Base-by-base conservation (phyloP, 2,329 filamentous ascomycete genomes). In the Zopfia rhizophila region DNA sequence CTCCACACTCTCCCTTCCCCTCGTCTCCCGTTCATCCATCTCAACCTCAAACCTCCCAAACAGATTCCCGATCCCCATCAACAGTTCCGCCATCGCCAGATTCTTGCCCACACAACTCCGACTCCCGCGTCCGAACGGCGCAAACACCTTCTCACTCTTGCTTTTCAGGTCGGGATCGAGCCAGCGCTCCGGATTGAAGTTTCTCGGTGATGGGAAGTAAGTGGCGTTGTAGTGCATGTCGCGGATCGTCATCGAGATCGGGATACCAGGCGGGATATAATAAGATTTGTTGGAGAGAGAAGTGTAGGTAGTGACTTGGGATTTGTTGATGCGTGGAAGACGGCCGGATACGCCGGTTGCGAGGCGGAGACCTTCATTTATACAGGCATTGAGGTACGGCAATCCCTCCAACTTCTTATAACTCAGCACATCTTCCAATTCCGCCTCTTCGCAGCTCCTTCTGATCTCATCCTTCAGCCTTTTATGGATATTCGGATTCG, bases 61-160 rank as follows among this genome's bases (percentile, higher is more conserved):
- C 13, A 56, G 23, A 40, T 55, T 50, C 16, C 43, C 44, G 25
- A 56, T 41, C n/a, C 27, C 43, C 47, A 52, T 51, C 6, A 19
- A 30, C 30, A 56, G 44, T 42, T 56, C 53, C 17, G 49, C 49
- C 33, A 38, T 36, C 3, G 48, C 43, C 5, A 56, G 45, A 24
- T 52, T 46, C 25, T 42, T 46, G 1, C 53, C 55, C 8, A 56
- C 27, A 32, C 55, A 56, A 8, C 42, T 55, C 33, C 55, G 13
- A 19, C 25, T 21, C 3, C 49, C 55, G 2, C 24, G 35, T 7
- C 51, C 42, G 28, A 58, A 58, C 10, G 46, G 28, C 6, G 46
- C 45, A 23, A 49, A 54, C 6, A 31, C 32, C 35, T 29, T 39
- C 22, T 54, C 30, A 14, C 10, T 39, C 18, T 14, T 27, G 4